These are phyloP conservation scores for Tolypocladium guangdongense DNA, from an alignment of 2,329 filamentous ascomycete species.

Conservation along the genomic window DNA sequence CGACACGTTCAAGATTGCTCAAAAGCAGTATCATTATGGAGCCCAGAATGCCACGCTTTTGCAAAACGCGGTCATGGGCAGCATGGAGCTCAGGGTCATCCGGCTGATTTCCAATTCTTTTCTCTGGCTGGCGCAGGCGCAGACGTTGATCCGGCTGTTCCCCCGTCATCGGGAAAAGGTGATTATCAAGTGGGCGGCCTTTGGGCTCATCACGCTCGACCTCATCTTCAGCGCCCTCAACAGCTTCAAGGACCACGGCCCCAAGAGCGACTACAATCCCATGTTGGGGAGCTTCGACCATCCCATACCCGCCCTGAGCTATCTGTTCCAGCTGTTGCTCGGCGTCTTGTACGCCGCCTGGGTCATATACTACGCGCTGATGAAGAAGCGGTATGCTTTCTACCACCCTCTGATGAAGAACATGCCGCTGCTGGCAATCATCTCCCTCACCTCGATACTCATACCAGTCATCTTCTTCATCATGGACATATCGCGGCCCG, in stretches of 20 bases:
- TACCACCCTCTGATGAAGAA: conserved; percentile 87
- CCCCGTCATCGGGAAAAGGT: conserved; percentile 95
- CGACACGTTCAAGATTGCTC: conserved; percentile 78
- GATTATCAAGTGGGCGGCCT: conserved; percentile 97
- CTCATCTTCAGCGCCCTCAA: conserved; percentile 86
- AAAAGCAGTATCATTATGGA: conserved; percentile 68
- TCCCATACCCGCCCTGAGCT: conserved; percentile 82
- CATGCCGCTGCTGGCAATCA: conserved; percentile 66
- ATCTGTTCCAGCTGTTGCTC: conserved; percentile 79
- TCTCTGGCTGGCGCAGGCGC: conserved; percentile 92
- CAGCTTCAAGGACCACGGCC: conserved; percentile 57
- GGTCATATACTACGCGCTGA: conserved; percentile 89
- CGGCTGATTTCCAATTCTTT: conserved; percentile 93
- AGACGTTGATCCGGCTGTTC: conserved; percentile 90
- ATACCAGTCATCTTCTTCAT: conserved; percentile 92
- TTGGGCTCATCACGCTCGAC: conserved; percentile 83
- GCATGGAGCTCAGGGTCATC: conserved; percentile 78
- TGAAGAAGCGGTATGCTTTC: conserved; percentile 83
- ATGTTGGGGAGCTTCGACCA: conserved; percentile 72
- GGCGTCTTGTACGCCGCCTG: conserved; percentile 84
- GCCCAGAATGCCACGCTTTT: conserved; percentile 69
- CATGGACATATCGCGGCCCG: conserved; percentile 74
- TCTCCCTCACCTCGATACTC: conserved; percentile 72
- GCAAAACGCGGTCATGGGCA: conserved; percentile 69
- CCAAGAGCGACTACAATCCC: conserved; percentile 32